Base-by-base conservation (phyloP, 2,329 filamentous ascomycete species). In the Fusarium setosum region DNA sequence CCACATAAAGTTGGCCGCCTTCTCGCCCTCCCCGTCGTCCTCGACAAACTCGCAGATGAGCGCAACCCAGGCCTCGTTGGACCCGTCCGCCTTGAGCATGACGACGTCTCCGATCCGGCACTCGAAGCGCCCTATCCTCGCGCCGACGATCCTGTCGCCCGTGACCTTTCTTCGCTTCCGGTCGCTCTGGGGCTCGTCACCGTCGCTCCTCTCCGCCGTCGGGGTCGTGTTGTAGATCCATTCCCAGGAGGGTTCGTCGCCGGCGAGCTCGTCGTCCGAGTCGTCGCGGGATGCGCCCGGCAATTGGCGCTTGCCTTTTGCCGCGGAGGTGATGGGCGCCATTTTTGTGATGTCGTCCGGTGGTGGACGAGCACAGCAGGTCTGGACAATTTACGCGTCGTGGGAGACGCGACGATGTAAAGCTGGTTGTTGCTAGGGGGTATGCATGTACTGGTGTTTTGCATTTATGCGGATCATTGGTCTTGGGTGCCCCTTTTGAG, bases 1-100 rank as follows among this genome's bases (percentile, higher is more conserved):
- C 96, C 96, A 99, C 85, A 97, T 90, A 74, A 99, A 96, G 64
- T 91, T 92, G 55, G 92, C 95, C 23, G 90, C 89, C 82, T 93
- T 97, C 40, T 91, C 77, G 21, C 74, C 78, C 15, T 79, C 75
- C 12, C 91, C 89, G 18, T 92, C 89, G 29, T 90, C 87, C 42
- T 95, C 89, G 35, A 90, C 75, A 68, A 99, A 97, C 40, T 92
- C 90, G 72, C 90, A 91, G 51, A 97, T 91, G 63, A 99, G 89
- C 31, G 93, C 96, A 4, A 96, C 92, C 94, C 96, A 99, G 11
- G 94, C 92, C 72, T 96, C 93, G 67, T 93, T 93, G 37, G 88
- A 87, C 5, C 92, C 93, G 35, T 96, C 93, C 1, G 94, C 93
- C 77, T 97, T 96, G 55, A 99, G 84, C 37, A 98, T 83, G 32